Percentiles rank a stretch among this genome's conserved stretches.
These are phyloP conservation scores for Debaryomyces tyrocola DNA, from an alignment of 805 yeast species.

Conservation along the genomic window DNA sequence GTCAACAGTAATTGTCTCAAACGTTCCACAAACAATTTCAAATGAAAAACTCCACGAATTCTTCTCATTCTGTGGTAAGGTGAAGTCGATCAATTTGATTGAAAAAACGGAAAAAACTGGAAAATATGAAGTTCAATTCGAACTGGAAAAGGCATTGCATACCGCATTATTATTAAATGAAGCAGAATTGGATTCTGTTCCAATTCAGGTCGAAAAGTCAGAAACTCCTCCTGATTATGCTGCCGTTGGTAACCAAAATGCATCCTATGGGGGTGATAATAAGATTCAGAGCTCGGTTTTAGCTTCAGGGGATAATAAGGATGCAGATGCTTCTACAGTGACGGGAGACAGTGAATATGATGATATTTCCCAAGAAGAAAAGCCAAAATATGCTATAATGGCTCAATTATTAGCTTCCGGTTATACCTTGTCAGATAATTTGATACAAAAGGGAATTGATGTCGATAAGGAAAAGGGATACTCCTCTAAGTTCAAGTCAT, in stretches of 20 bases:
- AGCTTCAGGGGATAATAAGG: slow-evolving; percentile 20
- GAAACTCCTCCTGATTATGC: slow-evolving; percentile 12
- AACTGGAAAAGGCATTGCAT: slow-evolving; percentile 57
- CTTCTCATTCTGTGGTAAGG: slow-evolving; percentile 71
- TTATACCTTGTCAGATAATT: slow-evolving; percentile 61
- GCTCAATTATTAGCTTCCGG: slow-evolving; percentile 80
- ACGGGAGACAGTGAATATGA: slow-evolving; percentile 35
- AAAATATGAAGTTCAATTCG: slow-evolving; percentile 53
- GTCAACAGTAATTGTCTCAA: slow-evolving; percentile 50
- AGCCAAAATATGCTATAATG: slow-evolving; percentile 72
- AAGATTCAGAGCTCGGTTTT: slow-evolving; percentile 2
- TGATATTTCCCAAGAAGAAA: slow-evolving; percentile 70
- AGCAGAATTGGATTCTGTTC: slow-evolving; percentile 65
- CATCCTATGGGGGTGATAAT: slow-evolving; percentile 7
- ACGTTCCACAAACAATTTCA: slow-evolving; percentile 51
- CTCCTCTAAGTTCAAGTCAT: slow-evolving; percentile 54
- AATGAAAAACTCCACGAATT: slow-evolving; percentile 59
- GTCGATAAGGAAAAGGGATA: slow-evolving; percentile 67
- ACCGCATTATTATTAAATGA: slow-evolving; percentile 73
- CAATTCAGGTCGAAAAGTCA: slow-evolving; percentile 46
- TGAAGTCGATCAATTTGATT: slow-evolving; percentile 34
- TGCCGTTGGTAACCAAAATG: not conserved
- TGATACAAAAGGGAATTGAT: slow-evolving; percentile 59
- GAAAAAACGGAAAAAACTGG: slow-evolving; percentile 31
- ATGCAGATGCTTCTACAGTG: slow-evolving; percentile 10